Percentiles rank a stretch among this genome's conserved stretches.
Conservation (phyloP, 768 basidiomycete species). For the Coprinopsis cinerea region DNA sequence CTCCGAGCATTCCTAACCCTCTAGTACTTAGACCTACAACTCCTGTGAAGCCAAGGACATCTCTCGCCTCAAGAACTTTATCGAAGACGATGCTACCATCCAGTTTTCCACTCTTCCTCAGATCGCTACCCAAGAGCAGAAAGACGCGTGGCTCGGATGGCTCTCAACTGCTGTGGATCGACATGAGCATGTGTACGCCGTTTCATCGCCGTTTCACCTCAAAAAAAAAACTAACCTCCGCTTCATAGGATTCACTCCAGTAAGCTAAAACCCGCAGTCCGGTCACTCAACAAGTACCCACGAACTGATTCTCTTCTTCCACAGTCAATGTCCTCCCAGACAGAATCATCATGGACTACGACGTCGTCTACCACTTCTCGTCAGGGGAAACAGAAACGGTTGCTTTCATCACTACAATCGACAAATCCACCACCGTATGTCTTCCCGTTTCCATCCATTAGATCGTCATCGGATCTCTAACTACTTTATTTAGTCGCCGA, state of each 20-base stretch:
- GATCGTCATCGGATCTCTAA: background rate
- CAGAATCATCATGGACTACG: background rate
- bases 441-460: background rate
- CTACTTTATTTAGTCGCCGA: background rate
- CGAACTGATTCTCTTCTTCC: background rate
- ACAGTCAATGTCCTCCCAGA: background rate
- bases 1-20: background rate
- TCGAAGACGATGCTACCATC: background rate
- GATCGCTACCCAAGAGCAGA: background rate
- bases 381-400: background rate
- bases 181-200: background rate
- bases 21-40: background rate
- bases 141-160: background rate
- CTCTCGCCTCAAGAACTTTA: background rate
- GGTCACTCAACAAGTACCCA: too few relatives aligned
- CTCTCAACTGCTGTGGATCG: background rate
- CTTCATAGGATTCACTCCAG: slow-evolving; percentile 1
- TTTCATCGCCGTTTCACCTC: background rate
- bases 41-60: background rate
- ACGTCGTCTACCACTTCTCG: background rate
- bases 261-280: background rate
- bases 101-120: background rate
- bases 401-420: background rate
- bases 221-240: background rate
- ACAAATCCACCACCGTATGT: background rate